Conservation (phyloP, 225 moss, liverwort and hornwort genomes). For the Pseudisothecium myosuroides region DNA sequence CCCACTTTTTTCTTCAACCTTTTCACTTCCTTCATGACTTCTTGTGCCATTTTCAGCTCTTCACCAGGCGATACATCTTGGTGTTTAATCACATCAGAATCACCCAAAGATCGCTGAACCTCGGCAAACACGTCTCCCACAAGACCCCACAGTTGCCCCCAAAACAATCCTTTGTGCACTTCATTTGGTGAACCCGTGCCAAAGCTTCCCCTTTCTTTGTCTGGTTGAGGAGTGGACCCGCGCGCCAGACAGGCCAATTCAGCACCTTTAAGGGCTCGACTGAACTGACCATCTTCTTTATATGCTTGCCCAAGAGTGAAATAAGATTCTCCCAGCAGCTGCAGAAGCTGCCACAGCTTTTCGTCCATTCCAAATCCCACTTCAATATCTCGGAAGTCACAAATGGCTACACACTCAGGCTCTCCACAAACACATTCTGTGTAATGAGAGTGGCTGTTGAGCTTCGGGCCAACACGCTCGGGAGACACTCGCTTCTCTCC, state of each 20-base stretch:
- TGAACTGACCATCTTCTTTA: constrained; percentile 69
- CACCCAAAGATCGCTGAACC: constrained; percentile 61
- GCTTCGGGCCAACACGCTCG: constrained; percentile 23
- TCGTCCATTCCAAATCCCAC: constrained; percentile 88
- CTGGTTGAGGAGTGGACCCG: constrained; percentile 46
- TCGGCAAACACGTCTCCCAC: constrained; percentile 88
- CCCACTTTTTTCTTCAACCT: constrained; percentile 89
- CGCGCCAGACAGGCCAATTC: constrained; percentile 76
- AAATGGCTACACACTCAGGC: constrained; percentile 82
- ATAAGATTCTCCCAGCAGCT: constrained; percentile 80
- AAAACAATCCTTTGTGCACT: constrained; percentile 43
- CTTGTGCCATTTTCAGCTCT: constrained; percentile 86
- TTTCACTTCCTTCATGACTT: constrained; percentile 94
- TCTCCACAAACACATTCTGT: constrained; percentile 94
- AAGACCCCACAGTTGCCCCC: constrained; percentile 80
- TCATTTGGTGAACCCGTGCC: background rate
- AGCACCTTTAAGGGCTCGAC: constrained; percentile 67
- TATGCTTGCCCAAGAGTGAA: constrained; percentile 79
- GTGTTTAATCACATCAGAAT: constrained; percentile 26
- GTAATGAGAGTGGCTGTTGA: constrained; percentile 22
- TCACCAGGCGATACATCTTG: constrained; percentile 50
- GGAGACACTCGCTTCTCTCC: constrained; percentile 36
- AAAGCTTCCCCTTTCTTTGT: background rate
- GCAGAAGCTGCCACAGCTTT: constrained; percentile 75
- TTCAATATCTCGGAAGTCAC: constrained; percentile 82